Evolutionary conservation across 768 basidiomycete species (phyloP).

Genomic region (Boletus barrowsii): DNA sequence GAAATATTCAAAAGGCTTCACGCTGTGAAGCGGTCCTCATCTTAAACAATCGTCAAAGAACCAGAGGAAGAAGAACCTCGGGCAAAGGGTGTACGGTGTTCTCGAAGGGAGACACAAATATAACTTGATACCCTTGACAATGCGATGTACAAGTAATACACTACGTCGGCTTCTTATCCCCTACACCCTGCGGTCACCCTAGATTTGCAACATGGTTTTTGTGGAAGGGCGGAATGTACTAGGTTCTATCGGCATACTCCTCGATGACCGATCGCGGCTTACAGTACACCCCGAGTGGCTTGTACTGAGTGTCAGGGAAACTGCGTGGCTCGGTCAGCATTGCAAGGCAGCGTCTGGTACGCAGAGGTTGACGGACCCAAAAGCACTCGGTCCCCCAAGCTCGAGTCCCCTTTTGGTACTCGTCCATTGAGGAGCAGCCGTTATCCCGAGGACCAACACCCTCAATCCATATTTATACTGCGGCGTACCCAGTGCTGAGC

Average conservation of each 20-base stretch:
- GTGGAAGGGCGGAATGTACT: not conserved
- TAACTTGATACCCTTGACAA: no score
- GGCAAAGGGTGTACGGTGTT: no score
- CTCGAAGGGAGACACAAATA: no score
- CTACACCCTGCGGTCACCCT: no score
- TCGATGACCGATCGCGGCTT: constrained; percentile 48
- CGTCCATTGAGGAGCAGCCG: constrained; percentile 56
- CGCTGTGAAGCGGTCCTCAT: no score
- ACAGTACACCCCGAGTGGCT: constrained; percentile 39
- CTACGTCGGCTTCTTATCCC: no score
- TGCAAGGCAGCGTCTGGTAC: not conserved
- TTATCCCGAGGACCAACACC: constrained; percentile 49
- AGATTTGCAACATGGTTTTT: no score
- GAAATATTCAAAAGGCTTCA: no score
- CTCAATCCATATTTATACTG: constrained; percentile 59
- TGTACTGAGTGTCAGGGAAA: constrained; percentile 33
- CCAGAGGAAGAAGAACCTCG: no score
- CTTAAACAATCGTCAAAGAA: no score
- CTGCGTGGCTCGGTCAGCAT: constrained; percentile 16
- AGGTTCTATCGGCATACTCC: constrained; percentile 29
- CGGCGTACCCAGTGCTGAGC: constrained; percentile 59
- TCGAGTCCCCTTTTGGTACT: constrained; percentile 45
- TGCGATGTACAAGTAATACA: no score
- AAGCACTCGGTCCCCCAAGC: constrained; percentile 51
- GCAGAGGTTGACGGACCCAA: constrained; percentile 38